Base-by-base conservation (phyloP, 106 monocot species). In the Dendrobium chrysotoxum region DNA sequence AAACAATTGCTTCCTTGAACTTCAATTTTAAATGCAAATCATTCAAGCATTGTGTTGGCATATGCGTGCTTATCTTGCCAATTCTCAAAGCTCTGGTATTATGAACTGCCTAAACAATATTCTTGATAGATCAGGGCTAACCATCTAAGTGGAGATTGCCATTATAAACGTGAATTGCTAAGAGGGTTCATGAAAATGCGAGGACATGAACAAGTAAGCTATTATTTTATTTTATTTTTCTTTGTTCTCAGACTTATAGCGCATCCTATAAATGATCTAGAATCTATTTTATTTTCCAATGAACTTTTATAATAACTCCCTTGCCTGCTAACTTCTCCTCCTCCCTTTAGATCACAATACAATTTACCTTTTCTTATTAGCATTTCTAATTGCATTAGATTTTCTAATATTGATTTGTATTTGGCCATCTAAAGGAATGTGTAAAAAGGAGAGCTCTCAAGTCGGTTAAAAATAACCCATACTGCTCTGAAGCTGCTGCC, bases 121-220 rank as follows among this genome's bases (percentile, higher is more conserved):
- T 44, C 80, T 54, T 40, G 75, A 28, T 77, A 92, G 89, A 95
- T 89, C 83, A 87, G 89, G 26, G 95, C 95, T 81, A 91, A 88
- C 77, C 90, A 95, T 88, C 90, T 92, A 23, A 88, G 89, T 89
- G 91, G 92, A 5, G 92, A 92, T 84, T 92, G 92, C 57, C 92
- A 92, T 79, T 92, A 92, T 58, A 92, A 89, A 86, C 85, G 89
- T 26, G 92, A 92, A 82, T 83, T 92, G 35, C 67, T 92, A 23
- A 85, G 89, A 64, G 89, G 89, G 21, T 89, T 88, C 80, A 89
- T 89, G 87, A 92, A 86, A 82, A 89, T 92, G 54, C 83, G 87
- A 74, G 92, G 92, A 15, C 92, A 92, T 76, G 92, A 89, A 76
- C 92, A 85, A 77, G 92, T 92, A 39, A 89, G 89, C 77, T 46